A percentile compares a stretch with the other conserved stretches of the same genome.
phyloP scores from a whole-genome alignment of 2,329 filamentous ascomycete genomes.

The Cadophora luteo-olivacea region DNA sequence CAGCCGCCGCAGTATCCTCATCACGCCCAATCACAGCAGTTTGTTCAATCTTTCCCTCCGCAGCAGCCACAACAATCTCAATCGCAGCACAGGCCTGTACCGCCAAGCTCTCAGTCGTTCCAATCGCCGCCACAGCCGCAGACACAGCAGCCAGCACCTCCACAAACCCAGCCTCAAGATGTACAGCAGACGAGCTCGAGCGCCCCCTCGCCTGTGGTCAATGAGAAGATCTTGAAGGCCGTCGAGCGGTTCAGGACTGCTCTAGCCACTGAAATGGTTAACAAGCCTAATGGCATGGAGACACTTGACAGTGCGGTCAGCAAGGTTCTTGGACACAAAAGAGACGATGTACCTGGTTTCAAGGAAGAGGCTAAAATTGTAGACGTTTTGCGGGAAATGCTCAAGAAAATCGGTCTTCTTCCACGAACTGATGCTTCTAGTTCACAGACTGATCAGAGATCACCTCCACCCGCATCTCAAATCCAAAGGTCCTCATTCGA shows the following conservation, averaged over 20 bases:
- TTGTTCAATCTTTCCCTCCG: conserved; percentile 9
- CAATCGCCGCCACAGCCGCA: background rate
- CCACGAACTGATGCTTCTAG: conserved; percentile 16
- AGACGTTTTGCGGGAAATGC: conserved; percentile 37
- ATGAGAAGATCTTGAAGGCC: conserved; percentile 29
- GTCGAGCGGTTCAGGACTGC: conserved; percentile 40
- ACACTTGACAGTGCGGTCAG: conserved; percentile 44
- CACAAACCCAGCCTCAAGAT: background rate
- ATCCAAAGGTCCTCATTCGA: background rate
- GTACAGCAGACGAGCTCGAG: conserved; percentile 15
- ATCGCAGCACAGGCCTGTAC: background rate
- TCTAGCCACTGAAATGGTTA: conserved; percentile 33
- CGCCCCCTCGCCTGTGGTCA: conserved; percentile 7
- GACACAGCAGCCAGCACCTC: conserved; percentile 6
- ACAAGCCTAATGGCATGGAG: conserved; percentile 36
- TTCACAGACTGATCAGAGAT: conserved; percentile 27
- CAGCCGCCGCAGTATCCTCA: conserved; percentile 11
- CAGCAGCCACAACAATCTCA: conserved; percentile 26
- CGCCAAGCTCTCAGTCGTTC: conserved; percentile 6
- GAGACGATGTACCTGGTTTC: conserved; percentile 35
- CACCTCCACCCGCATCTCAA: conserved; percentile 26
- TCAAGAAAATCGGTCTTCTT: conserved; percentile 31
- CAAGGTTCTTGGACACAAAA: conserved; percentile 39
- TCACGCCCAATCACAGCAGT: conserved; percentile 7
- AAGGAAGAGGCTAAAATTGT: conserved; percentile 37